A percentile compares a stretch with the other conserved stretches of the same genome.
Conservation (phyloP, 106 monocot genomes). For the Dendrobium officinale region DNA sequence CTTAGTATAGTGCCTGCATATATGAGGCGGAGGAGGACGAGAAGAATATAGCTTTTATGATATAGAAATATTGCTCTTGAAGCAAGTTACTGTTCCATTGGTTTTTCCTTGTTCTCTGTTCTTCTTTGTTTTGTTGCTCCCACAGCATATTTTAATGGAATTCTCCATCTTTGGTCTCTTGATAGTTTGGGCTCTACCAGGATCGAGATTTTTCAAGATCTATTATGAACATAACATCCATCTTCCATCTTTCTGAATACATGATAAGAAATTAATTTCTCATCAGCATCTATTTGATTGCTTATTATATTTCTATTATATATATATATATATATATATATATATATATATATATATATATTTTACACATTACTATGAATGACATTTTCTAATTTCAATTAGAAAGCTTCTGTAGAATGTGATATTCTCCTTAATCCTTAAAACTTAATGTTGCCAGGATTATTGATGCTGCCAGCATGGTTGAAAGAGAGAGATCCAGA, state of each 20-base stretch:
- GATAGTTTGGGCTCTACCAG: background rate
- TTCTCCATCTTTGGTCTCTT: background rate
- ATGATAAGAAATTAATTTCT: background rate
- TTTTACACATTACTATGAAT: background rate
- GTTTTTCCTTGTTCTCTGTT: no score
- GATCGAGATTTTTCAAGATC: background rate
- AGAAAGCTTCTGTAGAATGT: background rate
- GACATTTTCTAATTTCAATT: background rate
- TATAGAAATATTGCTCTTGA: no score
- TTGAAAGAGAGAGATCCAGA: conserved; percentile 92
- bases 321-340: no score
- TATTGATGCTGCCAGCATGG: conserved; percentile 72
- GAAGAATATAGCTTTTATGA: no score
- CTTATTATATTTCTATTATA: background rate
- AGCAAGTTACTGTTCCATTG: no score
- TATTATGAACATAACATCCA: background rate
- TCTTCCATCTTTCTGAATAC: background rate
- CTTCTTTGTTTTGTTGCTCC: no score
- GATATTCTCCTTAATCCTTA: background rate
- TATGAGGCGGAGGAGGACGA: no score
- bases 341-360: no score
- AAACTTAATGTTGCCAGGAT: conserved; percentile 32
- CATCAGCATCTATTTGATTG: background rate
- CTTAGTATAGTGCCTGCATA: no score
- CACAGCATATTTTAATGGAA: no score